Evolutionary conservation across 345 rosid species (phyloP), one percentile per base, ranked within the genome.

Genomic region (Abelmoschus esculentus): DNA sequence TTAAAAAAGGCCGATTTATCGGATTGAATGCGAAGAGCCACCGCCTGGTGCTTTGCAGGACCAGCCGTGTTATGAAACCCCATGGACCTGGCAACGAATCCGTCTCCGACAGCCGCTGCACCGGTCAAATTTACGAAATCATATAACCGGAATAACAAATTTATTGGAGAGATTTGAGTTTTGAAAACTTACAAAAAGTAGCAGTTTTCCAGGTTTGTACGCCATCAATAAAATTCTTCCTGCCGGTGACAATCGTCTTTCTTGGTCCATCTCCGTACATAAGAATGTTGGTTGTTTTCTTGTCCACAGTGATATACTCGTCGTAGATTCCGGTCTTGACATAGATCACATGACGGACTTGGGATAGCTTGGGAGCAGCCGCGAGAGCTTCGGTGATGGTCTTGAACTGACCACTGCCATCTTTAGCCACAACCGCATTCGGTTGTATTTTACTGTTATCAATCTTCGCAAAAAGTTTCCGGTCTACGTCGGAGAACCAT

Each of bases 401-500:
- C 77, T 64, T 90, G 80, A 79, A 88, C 15, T 85, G 80, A 36
- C 96, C 96, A 67, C 91, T 88, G 11, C 96, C 96, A 67, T 92
- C 98, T 68, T 86, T 68, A 47, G 98, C 96, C 67, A 90, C 98
- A 7, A 92, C 87, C 2, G 72, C 87, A 52, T 80, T 79, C 0
- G 93, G 90, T 34, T 2, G 77, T 7, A 71, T 3, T 3, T 17
- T 61, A 15, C 67, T 0, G 14, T 71, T 71, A 44, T 60, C 73
- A 4, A 71, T 57, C 11, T 42, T 22, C n/a, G 79, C 86, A 86
- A 87, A 52, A 49, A 90, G 87, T 75, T 80, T 87, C 57, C 92
- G 80, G 72, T 90, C 92, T 8, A 81, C 72, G 28, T 70, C 80
- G 3, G 92, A 80, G 71, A 88, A 66, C 98, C 98, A 92, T 47